Percentiles rank a stretch among this genome's conserved stretches.
Conservation (phyloP, 1,284 basidiomycete species). For the Gomphus bonarii region DNA sequence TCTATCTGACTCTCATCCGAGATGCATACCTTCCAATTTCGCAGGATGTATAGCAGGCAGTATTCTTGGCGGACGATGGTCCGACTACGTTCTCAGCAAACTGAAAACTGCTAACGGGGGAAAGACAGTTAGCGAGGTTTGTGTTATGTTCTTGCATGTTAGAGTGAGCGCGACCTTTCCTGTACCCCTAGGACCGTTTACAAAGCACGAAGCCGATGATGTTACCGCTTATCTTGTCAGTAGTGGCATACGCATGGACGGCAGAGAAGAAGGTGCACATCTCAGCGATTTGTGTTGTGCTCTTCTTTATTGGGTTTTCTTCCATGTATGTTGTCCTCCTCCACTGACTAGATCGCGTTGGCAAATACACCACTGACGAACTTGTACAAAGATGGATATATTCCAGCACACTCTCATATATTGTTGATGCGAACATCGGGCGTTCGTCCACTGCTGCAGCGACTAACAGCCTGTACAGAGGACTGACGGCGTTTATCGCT, state of each 20-base stretch:
- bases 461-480: conserved; percentile 61
- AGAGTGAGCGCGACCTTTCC: neutral
- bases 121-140: conserved; percentile 54
- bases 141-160: conserved; percentile 9
- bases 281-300: conserved; percentile 48
- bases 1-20: neutral
- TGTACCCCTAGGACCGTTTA: conserved; percentile 53
- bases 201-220: conserved; percentile 49
- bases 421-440: conserved; percentile 71
- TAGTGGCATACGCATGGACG: conserved; percentile 72
- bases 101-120: conserved; percentile 54
- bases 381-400: conserved; percentile 48
- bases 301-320: conserved; percentile 61
- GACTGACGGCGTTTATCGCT: conserved; percentile 58
- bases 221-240: conserved; percentile 43
- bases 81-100: conserved; percentile 50
- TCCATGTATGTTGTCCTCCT: conserved; percentile 42
- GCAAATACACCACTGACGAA: conserved; percentile 1
- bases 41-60: conserved; percentile 59
- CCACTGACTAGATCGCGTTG: neutral
- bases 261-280: conserved; percentile 54
- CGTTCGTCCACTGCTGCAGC: conserved; percentile 63
- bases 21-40: neutral
- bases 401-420: conserved; percentile 60
- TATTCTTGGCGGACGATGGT: conserved; percentile 68